Evolutionary conservation across 129 eudicot genomes (phyloP).

Genomic region (Chrysanthemum lavandulifolium): DNA sequence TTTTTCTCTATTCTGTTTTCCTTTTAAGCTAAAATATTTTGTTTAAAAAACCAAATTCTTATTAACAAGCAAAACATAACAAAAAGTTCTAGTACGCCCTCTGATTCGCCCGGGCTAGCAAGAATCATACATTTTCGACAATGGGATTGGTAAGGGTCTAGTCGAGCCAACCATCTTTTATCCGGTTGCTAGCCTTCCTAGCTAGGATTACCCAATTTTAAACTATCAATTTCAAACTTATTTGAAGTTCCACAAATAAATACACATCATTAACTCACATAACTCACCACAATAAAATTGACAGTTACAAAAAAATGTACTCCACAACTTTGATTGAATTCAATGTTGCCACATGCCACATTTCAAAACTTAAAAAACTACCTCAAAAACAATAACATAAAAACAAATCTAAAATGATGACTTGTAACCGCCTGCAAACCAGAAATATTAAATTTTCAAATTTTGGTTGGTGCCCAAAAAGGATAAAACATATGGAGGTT

Average conservation of each 20-base stretch:
- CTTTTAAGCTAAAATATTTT: too few species aligned
- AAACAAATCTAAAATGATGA: background rate
- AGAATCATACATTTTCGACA: too few species aligned
- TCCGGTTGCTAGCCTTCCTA: too few species aligned
- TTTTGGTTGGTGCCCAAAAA: conserved; percentile 42
- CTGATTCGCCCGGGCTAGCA: too few species aligned
- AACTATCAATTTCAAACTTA: background rate
- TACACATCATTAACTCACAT: conserved; percentile 15
- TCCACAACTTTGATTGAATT: conserved; percentile 20
- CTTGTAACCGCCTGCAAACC: conserved; percentile 28
- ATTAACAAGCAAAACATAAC: too few species aligned
- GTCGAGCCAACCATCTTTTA: too few species aligned
- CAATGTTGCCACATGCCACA: conserved; percentile 32
- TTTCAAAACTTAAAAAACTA: background rate
- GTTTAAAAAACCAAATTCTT: too few species aligned
- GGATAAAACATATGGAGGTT: conserved; percentile 31
- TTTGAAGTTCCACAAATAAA: background rate
- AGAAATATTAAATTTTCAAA: conserved; percentile 40
- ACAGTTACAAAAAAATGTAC: conserved; percentile 21
- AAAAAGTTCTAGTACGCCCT: too few species aligned
- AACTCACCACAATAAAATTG: conserved; percentile 16
- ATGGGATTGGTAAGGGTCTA: too few species aligned
- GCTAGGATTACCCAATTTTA: background rate
- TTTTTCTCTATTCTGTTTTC: too few species aligned
- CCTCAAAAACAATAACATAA: background rate